Evolutionary conservation across 768 basidiomycete species (phyloP).

Genomic region (Suillus subluteus): DNA sequence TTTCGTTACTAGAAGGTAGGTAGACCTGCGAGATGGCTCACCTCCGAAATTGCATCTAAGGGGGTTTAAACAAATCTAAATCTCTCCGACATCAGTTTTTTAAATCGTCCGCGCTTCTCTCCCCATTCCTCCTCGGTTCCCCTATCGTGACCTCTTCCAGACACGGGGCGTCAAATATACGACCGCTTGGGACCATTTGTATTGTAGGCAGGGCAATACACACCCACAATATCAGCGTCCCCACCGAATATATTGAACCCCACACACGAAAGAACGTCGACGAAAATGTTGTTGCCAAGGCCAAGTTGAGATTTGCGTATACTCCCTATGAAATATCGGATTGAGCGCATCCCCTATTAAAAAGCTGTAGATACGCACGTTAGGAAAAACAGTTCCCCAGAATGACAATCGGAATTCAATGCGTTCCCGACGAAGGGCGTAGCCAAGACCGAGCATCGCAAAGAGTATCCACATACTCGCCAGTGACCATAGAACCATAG

Average conservation of each 20-base stretch:
- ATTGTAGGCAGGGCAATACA: slow-evolving; percentile 49
- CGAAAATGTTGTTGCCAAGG: slow-evolving; percentile 51
- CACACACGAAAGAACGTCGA: slow-evolving; percentile 58
- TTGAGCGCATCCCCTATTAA: not conserved
- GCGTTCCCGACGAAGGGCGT: slow-evolving; percentile 42
- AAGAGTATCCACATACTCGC: slow-evolving; percentile 66
- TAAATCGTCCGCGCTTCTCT: not conserved
- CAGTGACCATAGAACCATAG: slow-evolving; percentile 63
- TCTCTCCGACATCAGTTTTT: not conserved
- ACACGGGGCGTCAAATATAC: slow-evolving; percentile 48
- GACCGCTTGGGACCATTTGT: slow-evolving; percentile 35
- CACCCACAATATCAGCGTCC: slow-evolving; percentile 56
- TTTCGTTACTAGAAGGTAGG: too few relatives aligned
- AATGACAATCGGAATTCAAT: slow-evolving; percentile 60
- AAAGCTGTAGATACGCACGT: slow-evolving; percentile 42
- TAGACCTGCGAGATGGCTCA: not conserved
- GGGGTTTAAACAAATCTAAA: too few relatives aligned
- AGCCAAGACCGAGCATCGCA: slow-evolving; percentile 52
- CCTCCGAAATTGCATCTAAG: not conserved
- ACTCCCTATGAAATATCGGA: slow-evolving; percentile 48
- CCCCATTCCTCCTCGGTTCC: slow-evolving; percentile 7
- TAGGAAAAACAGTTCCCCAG: slow-evolving; percentile 77
- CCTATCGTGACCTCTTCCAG: slow-evolving; percentile 35
- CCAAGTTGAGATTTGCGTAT: slow-evolving; percentile 65
- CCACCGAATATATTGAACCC: slow-evolving; percentile 57